A percentile compares a stretch with the other conserved stretches of the same genome.
These are phyloP conservation scores for Chenopodium suecicum DNA, from an alignment of 148 eudicot species.

Conservation along the genomic window DNA sequence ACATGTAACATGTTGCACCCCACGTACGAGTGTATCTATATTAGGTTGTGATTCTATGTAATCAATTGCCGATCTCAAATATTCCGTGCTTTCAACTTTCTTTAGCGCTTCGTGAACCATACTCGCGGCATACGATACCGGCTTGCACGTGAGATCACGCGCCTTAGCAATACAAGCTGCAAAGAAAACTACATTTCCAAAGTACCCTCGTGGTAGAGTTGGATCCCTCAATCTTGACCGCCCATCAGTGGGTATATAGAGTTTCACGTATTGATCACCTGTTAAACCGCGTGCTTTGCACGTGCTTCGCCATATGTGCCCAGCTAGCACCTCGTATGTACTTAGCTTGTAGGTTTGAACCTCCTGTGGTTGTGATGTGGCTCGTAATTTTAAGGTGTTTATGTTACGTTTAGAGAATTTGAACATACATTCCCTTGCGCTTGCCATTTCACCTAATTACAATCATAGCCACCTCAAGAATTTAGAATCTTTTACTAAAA, in stretches of 20 bases:
- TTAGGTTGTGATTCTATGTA: conserved; percentile 30
- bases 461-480: background rate
- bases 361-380: conserved; percentile 11
- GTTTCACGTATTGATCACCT: conserved; percentile 29
- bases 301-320: conserved; percentile 27
- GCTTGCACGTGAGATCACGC: conserved; percentile 22
- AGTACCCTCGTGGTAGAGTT: conserved; percentile 28
- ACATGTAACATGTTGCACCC: conserved; percentile 24
- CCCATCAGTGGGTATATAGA: conserved; percentile 36
- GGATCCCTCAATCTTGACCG: conserved; percentile 28
- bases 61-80: conserved; percentile 37
- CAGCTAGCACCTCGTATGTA: conserved; percentile 33
- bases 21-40: conserved; percentile 11
- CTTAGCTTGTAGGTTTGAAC: conserved; percentile 10
- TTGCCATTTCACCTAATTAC: conserved; percentile 28
- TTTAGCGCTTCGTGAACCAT: conserved; percentile 24
- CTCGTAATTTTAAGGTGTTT: conserved; percentile 12
- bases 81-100: conserved; percentile 22
- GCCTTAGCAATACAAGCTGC: conserved; percentile 26
- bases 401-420: conserved; percentile 27
- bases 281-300: conserved; percentile 32
- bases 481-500: background rate
- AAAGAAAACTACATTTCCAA: conserved; percentile 34
- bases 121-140: conserved; percentile 26
- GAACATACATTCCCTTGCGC: conserved; percentile 8